Conservation (phyloP, 129 eudicot species). For the Lonicera japonica region DNA sequence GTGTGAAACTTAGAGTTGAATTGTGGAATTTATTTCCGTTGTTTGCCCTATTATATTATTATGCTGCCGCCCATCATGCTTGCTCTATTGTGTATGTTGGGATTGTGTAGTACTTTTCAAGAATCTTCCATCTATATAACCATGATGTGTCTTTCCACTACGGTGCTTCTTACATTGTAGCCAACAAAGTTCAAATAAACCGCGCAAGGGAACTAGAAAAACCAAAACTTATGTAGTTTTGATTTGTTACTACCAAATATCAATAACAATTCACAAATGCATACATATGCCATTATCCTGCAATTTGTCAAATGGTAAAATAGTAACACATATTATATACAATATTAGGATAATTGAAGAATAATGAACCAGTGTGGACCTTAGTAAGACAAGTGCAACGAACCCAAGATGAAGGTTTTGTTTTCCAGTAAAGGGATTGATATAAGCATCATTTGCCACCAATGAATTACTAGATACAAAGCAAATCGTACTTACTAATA, state of each 20-base stretch:
- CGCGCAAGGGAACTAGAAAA: not conserved
- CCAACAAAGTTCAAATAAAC: not conserved
- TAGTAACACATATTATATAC: not conserved
- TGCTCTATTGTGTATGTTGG: too few species aligned
- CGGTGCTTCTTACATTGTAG: not conserved
- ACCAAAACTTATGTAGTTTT: not conserved
- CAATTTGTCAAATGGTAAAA: not conserved
- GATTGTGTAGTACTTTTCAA: not conserved
- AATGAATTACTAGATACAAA: not conserved
- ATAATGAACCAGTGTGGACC: not conserved
- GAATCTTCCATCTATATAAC: not conserved
- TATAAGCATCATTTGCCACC: not conserved
- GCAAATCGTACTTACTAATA: constrained; percentile 51
- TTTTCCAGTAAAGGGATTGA: not conserved
- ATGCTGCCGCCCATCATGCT: too few species aligned
- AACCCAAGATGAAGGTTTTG: too few species aligned
- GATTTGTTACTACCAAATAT: not conserved
- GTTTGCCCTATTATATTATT: too few species aligned
- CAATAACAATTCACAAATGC: not conserved
- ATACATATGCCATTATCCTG: not conserved
- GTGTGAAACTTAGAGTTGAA: too few species aligned
- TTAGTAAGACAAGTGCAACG: not conserved
- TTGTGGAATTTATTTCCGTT: too few species aligned
- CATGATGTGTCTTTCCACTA: not conserved
- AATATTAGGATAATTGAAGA: not conserved